Percentiles rank a stretch among this genome's conserved stretches.
These are phyloP conservation scores for Limnanthes douglasii DNA, from an alignment of 345 rosid genomes.

Conservation along the genomic window DNA sequence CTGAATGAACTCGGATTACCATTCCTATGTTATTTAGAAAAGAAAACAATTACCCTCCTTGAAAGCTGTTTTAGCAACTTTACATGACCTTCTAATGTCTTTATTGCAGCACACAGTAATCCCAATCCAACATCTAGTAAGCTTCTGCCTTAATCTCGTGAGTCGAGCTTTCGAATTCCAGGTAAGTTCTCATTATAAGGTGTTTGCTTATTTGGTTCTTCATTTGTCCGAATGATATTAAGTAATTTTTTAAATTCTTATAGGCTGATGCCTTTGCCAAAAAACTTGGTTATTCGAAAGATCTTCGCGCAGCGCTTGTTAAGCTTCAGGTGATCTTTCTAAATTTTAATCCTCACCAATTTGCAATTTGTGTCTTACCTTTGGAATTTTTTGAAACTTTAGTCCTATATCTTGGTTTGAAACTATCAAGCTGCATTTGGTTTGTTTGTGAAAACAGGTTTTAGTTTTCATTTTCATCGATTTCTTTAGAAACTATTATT, in stretches of 20 bases:
- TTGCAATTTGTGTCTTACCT: background rate
- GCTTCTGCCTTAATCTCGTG: conserved; percentile 81
- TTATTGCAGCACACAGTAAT: conserved; percentile 74
- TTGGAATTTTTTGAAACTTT: background rate
- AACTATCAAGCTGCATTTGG: too few relatives aligned
- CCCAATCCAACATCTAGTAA: conserved; percentile 84
- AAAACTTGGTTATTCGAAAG: conserved; percentile 68
- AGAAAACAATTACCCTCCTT: too few relatives aligned
- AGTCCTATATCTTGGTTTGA: background rate
- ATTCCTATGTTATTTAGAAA: too few relatives aligned
- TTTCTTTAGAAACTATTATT: too few relatives aligned
- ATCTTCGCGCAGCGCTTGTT: conserved; percentile 86
- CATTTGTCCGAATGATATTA: background rate
- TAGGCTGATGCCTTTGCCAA: conserved; percentile 98
- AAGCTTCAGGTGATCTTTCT: conserved; percentile 72
- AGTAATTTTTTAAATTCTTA: conserved; percentile 5
- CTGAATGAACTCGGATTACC: too few relatives aligned
- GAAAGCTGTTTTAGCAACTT: too few relatives aligned
- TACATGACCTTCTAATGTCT: conserved; percentile 7
- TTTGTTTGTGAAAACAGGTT: too few relatives aligned
- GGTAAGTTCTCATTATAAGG: conserved; percentile 22
- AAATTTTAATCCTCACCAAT: background rate
- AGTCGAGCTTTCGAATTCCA: conserved; percentile 98
- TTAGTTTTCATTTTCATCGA: too few relatives aligned
- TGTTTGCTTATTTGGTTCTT: conserved; percentile 1